Percentiles rank a stretch among this genome's conserved stretches.
Conservation (phyloP, 192 early-diverging fungal genomes). For the Rhizophagus sp. region DNA sequence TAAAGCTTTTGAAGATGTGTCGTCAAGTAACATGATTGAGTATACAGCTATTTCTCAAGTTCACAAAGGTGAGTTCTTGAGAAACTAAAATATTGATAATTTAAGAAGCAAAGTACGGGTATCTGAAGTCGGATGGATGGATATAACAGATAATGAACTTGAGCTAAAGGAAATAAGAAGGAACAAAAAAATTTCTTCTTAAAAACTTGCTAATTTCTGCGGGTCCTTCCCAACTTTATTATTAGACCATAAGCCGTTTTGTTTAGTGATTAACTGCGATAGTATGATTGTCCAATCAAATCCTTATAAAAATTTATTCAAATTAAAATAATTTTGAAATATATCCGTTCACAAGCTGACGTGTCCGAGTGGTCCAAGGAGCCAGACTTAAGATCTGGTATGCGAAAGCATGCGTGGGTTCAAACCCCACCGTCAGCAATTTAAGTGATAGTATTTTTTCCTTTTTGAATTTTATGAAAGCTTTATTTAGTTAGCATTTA, state of each 20-base stretch:
- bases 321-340: not conserved
- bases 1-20: constrained; percentile 27
- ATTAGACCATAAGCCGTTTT: not conserved
- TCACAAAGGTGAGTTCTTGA: not conserved
- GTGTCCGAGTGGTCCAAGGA: constrained; percentile 36
- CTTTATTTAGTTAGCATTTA: too few species aligned
- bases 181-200: not conserved
- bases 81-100: not conserved
- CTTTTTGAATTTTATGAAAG: not conserved
- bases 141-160: not conserved
- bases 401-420: constrained; percentile 32
- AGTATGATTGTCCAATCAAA: not conserved
- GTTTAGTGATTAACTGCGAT: not conserved
- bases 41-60: constrained; percentile 8
- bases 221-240: not conserved
- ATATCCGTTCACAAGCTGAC: not conserved
- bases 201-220: not conserved
- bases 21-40: constrained; percentile 24
- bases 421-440: constrained; percentile 34
- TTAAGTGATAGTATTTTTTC: not conserved
- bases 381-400: constrained; percentile 35
- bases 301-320: not conserved
- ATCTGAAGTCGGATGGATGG: not conserved
- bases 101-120: not conserved
- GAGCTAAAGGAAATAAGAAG: not conserved